These are phyloP conservation scores for Dipodascus geniculatus DNA, from an alignment of 805 yeast species.

Conservation along the genomic window DNA sequence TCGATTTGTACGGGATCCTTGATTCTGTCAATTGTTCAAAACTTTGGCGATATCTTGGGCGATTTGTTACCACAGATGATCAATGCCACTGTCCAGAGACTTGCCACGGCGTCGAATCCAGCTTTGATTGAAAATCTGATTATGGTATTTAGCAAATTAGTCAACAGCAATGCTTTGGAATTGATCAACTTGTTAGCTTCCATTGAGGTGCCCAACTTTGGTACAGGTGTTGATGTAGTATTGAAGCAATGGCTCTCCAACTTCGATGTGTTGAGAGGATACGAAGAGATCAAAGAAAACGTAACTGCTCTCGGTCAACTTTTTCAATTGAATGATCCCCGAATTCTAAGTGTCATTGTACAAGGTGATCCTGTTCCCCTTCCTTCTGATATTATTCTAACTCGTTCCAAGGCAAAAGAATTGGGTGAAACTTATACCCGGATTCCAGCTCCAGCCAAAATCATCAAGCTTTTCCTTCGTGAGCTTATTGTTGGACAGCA, in stretches of 20 bases:
- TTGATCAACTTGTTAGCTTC: slow-evolving; percentile 50
- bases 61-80: slow-evolving; percentile 43
- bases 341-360: slow-evolving; percentile 43
- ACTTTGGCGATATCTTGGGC: slow-evolving; percentile 32
- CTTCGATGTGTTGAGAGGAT: slow-evolving; percentile 73
- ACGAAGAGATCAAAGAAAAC: slow-evolving; percentile 51
- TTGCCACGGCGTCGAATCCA: slow-evolving; percentile 54
- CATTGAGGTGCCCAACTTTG: slow-evolving; percentile 18
- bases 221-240: slow-evolving; percentile 41
- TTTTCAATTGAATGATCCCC: slow-evolving; percentile 43
- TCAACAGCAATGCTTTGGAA: slow-evolving; percentile 47
- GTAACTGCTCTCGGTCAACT: slow-evolving; percentile 63
- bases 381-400: slow-evolving; percentile 51
- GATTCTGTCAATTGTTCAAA: slow-evolving; percentile 46
- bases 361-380: slow-evolving; percentile 69
- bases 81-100: slow-evolving; percentile 58
- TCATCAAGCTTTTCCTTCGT: slow-evolving; percentile 53
- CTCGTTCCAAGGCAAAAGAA: slow-evolving; percentile 69
- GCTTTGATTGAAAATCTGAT: slow-evolving; percentile 68
- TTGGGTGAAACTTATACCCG: slow-evolving; percentile 53
- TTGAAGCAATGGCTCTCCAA: slow-evolving; percentile 75
- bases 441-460: slow-evolving; percentile 59
- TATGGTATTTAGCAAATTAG: slow-evolving; percentile 62
- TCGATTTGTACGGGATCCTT: slow-evolving; percentile 68
- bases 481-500: slow-evolving; percentile 50